phyloP scores from a whole-genome alignment of 257 asterid species.

The Thymus quinquecostatus region DNA sequence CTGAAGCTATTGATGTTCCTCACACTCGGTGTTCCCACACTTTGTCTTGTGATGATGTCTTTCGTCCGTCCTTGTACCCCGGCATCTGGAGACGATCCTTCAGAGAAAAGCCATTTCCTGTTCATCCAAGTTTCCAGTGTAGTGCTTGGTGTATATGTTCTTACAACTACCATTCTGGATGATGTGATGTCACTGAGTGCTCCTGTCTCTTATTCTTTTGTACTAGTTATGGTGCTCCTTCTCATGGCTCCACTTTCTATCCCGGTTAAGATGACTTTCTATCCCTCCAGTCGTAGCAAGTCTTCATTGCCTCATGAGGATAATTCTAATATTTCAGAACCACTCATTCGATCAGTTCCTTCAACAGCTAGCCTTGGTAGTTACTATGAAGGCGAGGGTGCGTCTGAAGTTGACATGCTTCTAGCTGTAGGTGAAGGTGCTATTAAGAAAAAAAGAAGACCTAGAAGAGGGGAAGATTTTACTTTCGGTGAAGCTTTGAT shows the following conservation, averaged over 20 bases:
- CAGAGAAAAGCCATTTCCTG: conserved; percentile 57
- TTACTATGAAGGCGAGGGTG: conserved; percentile 39
- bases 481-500: conserved; percentile 58
- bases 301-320: conserved; percentile 21
- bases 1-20: conserved; percentile 59
- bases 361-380: conserved; percentile 43
- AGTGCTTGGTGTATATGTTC: conserved; percentile 62
- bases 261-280: conserved; percentile 71
- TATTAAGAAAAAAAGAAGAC: conserved; percentile 53
- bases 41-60: conserved; percentile 59
- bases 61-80: conserved; percentile 69
- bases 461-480: conserved; percentile 77
- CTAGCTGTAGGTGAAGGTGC: conserved; percentile 73
- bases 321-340: conserved; percentile 37
- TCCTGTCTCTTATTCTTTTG: conserved; percentile 42
- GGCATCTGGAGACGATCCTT: conserved; percentile 57
- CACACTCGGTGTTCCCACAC: conserved; percentile 54
- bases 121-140: conserved; percentile 65
- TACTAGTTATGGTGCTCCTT: conserved; percentile 54
- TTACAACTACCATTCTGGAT: conserved; percentile 52
- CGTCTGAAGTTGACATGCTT: conserved; percentile 58
- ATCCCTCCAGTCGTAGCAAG: conserved; percentile 45
- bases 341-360: conserved; percentile 46
- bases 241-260: conserved; percentile 73
- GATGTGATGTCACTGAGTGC: conserved; percentile 39